phyloP scores from a whole-genome alignment of 495 filamentous ascomycete genomes.

The Penicillium canescens region DNA sequence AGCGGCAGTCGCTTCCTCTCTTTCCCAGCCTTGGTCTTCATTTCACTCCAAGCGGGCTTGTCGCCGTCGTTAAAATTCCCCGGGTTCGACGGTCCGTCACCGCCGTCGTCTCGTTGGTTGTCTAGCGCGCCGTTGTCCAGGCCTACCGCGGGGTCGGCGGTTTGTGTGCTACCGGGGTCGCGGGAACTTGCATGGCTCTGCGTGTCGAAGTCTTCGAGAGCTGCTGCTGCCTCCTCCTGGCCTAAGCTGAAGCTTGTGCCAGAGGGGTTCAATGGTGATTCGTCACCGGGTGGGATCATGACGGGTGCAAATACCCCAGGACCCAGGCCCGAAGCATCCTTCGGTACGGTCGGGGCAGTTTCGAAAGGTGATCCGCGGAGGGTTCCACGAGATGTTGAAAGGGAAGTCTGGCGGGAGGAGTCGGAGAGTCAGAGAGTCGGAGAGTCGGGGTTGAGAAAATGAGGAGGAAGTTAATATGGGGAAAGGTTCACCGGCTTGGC shows the following conservation, averaged over 20 bases:
- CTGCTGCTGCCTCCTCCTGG: slow-evolving; percentile 31
- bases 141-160: slow-evolving; percentile 24
- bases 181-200: slow-evolving; percentile 48
- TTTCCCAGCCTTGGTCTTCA: slow-evolving; percentile 98
- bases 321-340: slow-evolving; percentile 41
- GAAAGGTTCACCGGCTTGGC: slow-evolving; percentile 43
- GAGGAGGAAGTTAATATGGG: slow-evolving; percentile 36
- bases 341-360: slow-evolving; percentile 20
- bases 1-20: slow-evolving; percentile 90
- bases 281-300: slow-evolving; percentile 45
- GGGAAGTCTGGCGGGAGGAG: neutral
- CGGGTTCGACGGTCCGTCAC: slow-evolving; percentile 54
- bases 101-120: slow-evolving; percentile 20
- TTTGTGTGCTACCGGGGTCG: slow-evolving; percentile 35
- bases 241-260: slow-evolving; percentile 22
- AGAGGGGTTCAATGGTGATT: slow-evolving; percentile 38
- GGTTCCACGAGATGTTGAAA: neutral
- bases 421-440: neutral
- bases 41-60: slow-evolving; percentile 83
- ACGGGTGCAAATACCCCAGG: slow-evolving; percentile 46
- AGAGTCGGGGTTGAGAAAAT: slow-evolving; percentile 14
- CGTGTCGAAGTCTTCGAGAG: slow-evolving; percentile 42
- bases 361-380: slow-evolving; percentile 1
- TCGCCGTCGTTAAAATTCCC: slow-evolving; percentile 41
- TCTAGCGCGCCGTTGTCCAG: slow-evolving; percentile 24